Evolutionary conservation across 768 basidiomycete genomes (phyloP).

Genomic region (Sutorius australiensis): DNA sequence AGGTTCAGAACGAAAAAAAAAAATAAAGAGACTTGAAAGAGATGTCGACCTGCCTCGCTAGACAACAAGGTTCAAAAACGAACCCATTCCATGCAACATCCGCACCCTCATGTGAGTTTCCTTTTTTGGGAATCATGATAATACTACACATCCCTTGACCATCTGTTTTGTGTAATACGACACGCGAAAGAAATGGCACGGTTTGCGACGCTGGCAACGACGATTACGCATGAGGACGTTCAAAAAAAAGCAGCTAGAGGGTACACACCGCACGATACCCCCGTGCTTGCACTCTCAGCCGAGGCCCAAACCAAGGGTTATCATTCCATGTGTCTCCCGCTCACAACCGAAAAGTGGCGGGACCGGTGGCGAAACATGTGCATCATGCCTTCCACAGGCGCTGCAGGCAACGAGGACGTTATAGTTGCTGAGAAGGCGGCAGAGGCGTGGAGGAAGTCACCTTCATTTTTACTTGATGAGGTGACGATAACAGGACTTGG

Average conservation of each 20-base stretch:
- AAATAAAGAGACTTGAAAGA: neutral
- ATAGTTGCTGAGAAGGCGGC: slow-evolving; percentile 56
- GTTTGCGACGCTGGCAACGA: slow-evolving; percentile 27
- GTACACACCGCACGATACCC: slow-evolving; percentile 36
- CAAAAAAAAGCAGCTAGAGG: slow-evolving; percentile 24
- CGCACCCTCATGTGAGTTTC: slow-evolving; percentile 16
- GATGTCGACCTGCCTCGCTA: neutral
- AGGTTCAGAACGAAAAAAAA: neutral
- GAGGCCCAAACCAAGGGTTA: slow-evolving; percentile 66
- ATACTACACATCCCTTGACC: neutral
- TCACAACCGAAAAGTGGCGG: slow-evolving; percentile 87
- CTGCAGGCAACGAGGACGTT: slow-evolving; percentile 36
- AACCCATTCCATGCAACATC: slow-evolving; percentile 15
- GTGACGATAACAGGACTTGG: slow-evolving; percentile 85
- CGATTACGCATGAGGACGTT: slow-evolving; percentile 38
- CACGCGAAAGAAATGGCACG: slow-evolving; percentile 24
- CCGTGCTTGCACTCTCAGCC: slow-evolving; percentile 47
- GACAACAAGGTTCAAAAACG: neutral
- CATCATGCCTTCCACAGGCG: slow-evolving; percentile 49
- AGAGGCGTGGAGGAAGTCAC: slow-evolving; percentile 84
- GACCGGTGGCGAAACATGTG: slow-evolving; percentile 90
- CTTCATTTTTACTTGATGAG: slow-evolving; percentile 76
- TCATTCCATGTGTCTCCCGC: slow-evolving; percentile 71
- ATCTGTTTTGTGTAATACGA: slow-evolving; percentile 1
- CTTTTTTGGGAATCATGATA: slow-evolving; percentile 16